phyloP scores from a whole-genome alignment of 352 stramenopile genomes.

The Plasmopara halstedii region DNA sequence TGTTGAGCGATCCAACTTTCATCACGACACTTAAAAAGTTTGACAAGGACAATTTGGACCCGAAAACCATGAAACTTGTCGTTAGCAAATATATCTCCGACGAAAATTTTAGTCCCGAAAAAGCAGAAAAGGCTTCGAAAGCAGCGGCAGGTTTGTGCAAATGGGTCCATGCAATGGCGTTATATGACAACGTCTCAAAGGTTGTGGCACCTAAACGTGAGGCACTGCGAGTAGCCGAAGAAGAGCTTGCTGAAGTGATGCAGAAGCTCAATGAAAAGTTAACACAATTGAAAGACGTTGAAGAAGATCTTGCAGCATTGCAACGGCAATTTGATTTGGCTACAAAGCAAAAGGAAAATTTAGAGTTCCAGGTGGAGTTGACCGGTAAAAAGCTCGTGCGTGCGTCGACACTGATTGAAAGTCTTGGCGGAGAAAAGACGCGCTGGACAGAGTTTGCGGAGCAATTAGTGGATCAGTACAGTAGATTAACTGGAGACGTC shows the following conservation, averaged over 20 bases:
- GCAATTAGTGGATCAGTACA: conserved; percentile 78
- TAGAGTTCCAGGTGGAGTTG: conserved; percentile 89
- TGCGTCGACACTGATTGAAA: conserved; percentile 90
- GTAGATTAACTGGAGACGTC: conserved; percentile 87
- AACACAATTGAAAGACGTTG: conserved; percentile 84
- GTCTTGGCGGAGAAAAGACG: conserved; percentile 88
- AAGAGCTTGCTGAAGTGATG: conserved; percentile 85
- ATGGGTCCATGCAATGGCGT: conserved; percentile 90
- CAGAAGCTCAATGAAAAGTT: conserved; percentile 87
- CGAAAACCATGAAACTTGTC: conserved; percentile 87
- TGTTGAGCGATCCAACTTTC: conserved; percentile 89
- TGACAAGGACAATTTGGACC: conserved; percentile 84
- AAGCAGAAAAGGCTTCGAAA: conserved; percentile 90
- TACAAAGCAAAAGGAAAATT: conserved; percentile 87
- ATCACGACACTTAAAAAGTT: conserved; percentile 90
- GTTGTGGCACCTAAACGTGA: conserved; percentile 90
- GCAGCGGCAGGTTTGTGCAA: conserved; percentile 89
- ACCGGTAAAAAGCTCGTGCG: conserved; percentile 90
- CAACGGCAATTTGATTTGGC: conserved; percentile 84
- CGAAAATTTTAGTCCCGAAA: conserved; percentile 88
- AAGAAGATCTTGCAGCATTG: conserved; percentile 83
- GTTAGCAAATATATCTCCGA: conserved; percentile 87
- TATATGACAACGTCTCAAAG: conserved; percentile 92
- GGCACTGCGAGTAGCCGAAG: conserved; percentile 74
- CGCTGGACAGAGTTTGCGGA: conserved; percentile 87